Conservation (phyloP, 176 grass and related monocot species). For the Bonia amplexicaulis region DNA sequence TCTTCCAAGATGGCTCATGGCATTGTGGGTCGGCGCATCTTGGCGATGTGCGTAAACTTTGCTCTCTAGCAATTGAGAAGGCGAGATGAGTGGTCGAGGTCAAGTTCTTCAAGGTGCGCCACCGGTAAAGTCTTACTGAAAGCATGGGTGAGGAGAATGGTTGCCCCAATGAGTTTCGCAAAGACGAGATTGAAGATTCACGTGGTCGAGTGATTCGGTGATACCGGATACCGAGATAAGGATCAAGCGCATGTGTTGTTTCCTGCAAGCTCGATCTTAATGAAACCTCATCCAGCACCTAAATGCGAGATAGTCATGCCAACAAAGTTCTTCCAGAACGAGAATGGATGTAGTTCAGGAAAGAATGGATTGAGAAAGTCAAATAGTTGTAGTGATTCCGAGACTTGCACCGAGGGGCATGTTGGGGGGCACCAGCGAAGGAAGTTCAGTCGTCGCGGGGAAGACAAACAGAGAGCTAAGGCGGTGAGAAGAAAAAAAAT, state of each 20-base stretch:
- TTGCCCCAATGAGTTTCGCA: constrained; percentile 45
- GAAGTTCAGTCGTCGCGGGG: too few relatives aligned
- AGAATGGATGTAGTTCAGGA: constrained; percentile 51
- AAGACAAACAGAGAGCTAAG: too few relatives aligned
- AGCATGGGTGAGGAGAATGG: constrained; percentile 70
- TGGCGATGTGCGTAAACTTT: constrained; percentile 78
- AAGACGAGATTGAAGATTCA: constrained; percentile 70
- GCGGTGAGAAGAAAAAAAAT: too few relatives aligned
- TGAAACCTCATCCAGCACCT: constrained; percentile 71
- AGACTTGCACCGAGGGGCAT: constrained; percentile 37
- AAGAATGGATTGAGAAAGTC: constrained; percentile 55
- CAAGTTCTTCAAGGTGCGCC: constrained; percentile 69
- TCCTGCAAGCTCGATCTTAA: constrained; percentile 65
- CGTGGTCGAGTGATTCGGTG: constrained; percentile 57
- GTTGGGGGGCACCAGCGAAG: constrained; percentile 26
- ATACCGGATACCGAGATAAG: constrained; percentile 39
- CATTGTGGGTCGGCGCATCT: constrained; percentile 75
- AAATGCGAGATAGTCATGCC: constrained; percentile 72
- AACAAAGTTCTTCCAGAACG: constrained; percentile 40
- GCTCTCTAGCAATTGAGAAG: constrained; percentile 72
- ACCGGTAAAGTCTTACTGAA: constrained; percentile 62
- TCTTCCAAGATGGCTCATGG: constrained; percentile 73
- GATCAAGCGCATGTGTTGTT: constrained; percentile 31
- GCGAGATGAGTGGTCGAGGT: constrained; percentile 56
- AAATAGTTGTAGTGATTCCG: constrained; percentile 52